Evolutionary conservation across 1,139 yeast species (phyloP), one percentile per base, ranked within the genome.

Genomic region (Yamadazyma epiphylla): DNA sequence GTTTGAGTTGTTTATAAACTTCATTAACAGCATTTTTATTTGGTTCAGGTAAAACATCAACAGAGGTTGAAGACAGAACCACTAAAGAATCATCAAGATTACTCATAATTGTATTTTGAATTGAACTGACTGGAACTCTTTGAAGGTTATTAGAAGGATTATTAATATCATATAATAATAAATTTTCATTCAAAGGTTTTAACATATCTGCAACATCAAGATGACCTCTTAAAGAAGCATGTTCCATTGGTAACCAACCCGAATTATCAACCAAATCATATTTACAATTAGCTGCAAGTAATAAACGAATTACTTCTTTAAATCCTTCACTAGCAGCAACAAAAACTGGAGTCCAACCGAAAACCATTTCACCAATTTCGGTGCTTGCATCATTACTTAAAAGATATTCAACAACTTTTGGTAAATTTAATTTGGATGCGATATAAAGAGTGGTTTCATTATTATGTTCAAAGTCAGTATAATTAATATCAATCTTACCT

Each of bases 221-320:
- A 54, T 88, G 95, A 7, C 98, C 98, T 46, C 97, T 71, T 29
- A 91, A 65, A 34, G 87, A 81, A 0, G 97, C 96, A 55, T 91
- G 97, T 49, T 91, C 98, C 79, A 87, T 80, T 6, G 97, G 96
- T 15, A 89, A 78, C 97, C 97, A 91, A 0, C 97, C 97, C 25
- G 95, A 83, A 31, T 77, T 82, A 58, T 91, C 98, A 13, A 74
- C 71, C 28, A 69, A 59, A 30, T 75, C 74, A 33, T 61, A 73
- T 14, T 68, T 62, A 9, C 85, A 80, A 5, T 77, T 78, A 27
- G 67, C 55, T 1, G 62, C 60, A 19, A 81, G 56, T 37, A 91
- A 64, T 7, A 74, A 41, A 30, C 70, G 55, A 7, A 80, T 85
- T 24, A 86, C 65, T 3, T 74, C 74, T 19, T 51, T 51, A 36